phyloP scores from a whole-genome alignment of 2,329 filamentous ascomycete genomes.

The Neopestalotiopsis rosae region DNA sequence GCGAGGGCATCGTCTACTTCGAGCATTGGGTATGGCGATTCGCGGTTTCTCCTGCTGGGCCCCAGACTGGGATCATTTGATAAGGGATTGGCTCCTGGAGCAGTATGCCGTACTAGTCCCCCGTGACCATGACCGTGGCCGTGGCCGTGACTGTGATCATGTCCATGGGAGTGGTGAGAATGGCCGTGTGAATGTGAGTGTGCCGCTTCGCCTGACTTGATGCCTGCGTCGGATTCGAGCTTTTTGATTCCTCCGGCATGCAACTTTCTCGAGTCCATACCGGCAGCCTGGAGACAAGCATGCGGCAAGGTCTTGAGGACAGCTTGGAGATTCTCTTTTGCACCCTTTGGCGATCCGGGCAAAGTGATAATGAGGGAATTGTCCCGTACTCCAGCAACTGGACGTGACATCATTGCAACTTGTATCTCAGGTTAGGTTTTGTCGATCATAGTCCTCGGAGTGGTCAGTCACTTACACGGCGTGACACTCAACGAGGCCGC shows the following conservation, averaged over 20 bases:
- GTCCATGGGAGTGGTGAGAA: conserved; percentile 55
- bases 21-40: conserved; percentile 92
- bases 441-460: not conserved
- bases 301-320: conserved; percentile 91
- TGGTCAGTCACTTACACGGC: conserved; percentile 70
- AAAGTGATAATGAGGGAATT: conserved; percentile 85
- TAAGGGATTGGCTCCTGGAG: conserved; percentile 58
- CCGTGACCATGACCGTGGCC: conserved; percentile 67
- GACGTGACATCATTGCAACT: conserved; percentile 97
- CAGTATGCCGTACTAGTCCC: conserved; percentile 74
- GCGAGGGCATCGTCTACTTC: conserved; percentile 80
- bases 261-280: conserved; percentile 77
- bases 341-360: conserved; percentile 93
- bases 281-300: conserved; percentile 88
- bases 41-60: conserved; percentile 75
- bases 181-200: conserved; percentile 36
- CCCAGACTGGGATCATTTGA: conserved; percentile 68
- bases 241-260: conserved; percentile 84
- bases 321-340: conserved; percentile 89
- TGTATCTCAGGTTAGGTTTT: conserved; percentile 21
- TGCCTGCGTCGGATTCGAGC: conserved; percentile 81
- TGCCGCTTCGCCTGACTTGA: conserved; percentile 41
- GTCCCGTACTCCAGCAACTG: conserved; percentile 86
- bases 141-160: conserved; percentile 55
- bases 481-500: conserved; percentile 83